Percentiles rank a stretch among this genome's conserved stretches.
These are phyloP conservation scores for Pythium guiyangense DNA, from an alignment of 352 stramenopile species.

Conservation along the genomic window DNA sequence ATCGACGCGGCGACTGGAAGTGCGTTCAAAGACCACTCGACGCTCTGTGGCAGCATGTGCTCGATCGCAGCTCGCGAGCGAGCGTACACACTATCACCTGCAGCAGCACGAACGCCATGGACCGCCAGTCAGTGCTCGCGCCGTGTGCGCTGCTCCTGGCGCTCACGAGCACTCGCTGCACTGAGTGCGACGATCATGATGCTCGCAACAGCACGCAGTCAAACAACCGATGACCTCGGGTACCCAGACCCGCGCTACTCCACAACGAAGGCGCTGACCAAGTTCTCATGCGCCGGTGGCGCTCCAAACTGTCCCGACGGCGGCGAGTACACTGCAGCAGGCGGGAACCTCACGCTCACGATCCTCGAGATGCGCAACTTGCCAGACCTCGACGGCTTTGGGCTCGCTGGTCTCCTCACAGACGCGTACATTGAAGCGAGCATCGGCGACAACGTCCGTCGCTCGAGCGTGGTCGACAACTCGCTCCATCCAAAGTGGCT, in stretches of 20 bases:
- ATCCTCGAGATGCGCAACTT: slow-evolving; percentile 85
- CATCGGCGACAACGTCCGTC: slow-evolving; percentile 68
- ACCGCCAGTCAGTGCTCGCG: too few species aligned
- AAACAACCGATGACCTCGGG: slow-evolving; percentile 56
- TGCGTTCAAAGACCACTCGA: too few species aligned
- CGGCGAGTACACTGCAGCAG: slow-evolving; percentile 64
- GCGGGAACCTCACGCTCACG: slow-evolving; percentile 86
- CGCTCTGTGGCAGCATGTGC: not conserved
- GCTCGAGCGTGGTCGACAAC: slow-evolving; percentile 33
- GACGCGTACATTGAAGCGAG: slow-evolving; percentile 74
- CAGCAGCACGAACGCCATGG: not conserved
- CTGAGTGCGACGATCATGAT: not conserved
- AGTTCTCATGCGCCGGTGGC: slow-evolving; percentile 71
- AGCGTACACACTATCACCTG: not conserved
- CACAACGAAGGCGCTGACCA: slow-evolving; percentile 31
- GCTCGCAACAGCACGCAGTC: slow-evolving; percentile 7
- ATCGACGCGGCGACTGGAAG: too few species aligned
- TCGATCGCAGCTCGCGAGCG: not conserved
- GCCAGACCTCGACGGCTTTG: slow-evolving; percentile 77
- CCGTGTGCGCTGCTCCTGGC: not conserved
- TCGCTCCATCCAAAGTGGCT: slow-evolving; percentile 52
- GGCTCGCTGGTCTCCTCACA: slow-evolving; percentile 49
- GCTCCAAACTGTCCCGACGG: slow-evolving; percentile 59
- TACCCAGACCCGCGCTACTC: slow-evolving; percentile 69
- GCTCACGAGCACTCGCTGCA: not conserved